Conservation (phyloP, 2,329 filamentous ascomycete genomes). For the Byssoonygena ceratinophila region DNA sequence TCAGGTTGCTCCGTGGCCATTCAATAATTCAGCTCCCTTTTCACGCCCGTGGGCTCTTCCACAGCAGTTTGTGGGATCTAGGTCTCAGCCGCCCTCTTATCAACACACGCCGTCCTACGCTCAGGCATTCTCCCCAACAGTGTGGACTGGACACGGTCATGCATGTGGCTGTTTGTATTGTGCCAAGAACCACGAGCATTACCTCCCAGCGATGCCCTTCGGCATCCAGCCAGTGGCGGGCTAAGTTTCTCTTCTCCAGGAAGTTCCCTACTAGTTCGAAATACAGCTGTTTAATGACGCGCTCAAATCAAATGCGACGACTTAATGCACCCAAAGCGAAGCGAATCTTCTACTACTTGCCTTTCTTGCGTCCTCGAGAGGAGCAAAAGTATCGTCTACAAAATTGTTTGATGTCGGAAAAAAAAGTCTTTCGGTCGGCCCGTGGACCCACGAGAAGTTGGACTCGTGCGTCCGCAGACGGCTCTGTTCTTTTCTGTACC, state of each 20-base stretch:
- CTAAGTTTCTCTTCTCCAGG: constrained; percentile 23
- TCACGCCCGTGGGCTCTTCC: constrained; percentile 33
- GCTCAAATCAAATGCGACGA: constrained; percentile 5
- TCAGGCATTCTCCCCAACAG: constrained; percentile 37
- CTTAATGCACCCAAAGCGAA: constrained; percentile 11
- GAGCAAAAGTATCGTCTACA: constrained; percentile 2
- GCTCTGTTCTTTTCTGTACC: constrained; percentile 11
- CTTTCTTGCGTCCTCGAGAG: constrained; percentile 5
- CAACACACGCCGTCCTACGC: constrained; percentile 41
- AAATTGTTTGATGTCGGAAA: constrained; percentile 8
- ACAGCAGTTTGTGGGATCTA: constrained; percentile 30
- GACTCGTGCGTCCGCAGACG: constrained; percentile 1
- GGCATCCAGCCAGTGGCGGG: constrained; percentile 40
- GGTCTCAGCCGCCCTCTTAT: constrained; percentile 38
- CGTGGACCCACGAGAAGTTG: background rate
- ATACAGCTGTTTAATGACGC: constrained; percentile 11
- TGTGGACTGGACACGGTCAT: constrained; percentile 39
- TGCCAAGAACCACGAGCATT: constrained; percentile 41
- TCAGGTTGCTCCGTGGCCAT: constrained; percentile 35
- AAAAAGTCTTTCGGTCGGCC: constrained; percentile 2
- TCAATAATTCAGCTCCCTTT: constrained; percentile 34
- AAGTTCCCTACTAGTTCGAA: constrained; percentile 14
- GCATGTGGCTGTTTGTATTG: constrained; percentile 42
- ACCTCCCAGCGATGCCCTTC: constrained; percentile 38
- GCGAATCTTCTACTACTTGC: constrained; percentile 9